phyloP scores from a whole-genome alignment of 106 monocot species.

The Dioscorea alata region DNA sequence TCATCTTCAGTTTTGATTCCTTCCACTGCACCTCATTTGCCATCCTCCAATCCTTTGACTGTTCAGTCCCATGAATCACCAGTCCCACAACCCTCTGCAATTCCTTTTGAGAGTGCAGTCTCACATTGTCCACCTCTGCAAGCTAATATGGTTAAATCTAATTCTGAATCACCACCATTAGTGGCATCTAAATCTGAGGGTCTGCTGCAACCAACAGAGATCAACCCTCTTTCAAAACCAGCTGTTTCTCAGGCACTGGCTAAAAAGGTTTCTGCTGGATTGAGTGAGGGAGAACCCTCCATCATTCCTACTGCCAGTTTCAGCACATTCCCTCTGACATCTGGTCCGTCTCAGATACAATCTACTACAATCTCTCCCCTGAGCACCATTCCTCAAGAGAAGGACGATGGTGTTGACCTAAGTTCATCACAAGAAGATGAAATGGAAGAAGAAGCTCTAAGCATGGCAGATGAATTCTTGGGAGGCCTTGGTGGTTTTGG shows the following conservation, averaged over 20 bases:
- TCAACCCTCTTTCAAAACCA: conserved; percentile 12
- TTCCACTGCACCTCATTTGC: conserved; percentile 14
- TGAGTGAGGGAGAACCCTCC: neutral
- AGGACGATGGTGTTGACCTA: conserved; percentile 23
- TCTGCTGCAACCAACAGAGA: conserved; percentile 7
- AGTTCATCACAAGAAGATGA: conserved; percentile 66
- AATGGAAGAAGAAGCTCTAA: conserved; percentile 94
- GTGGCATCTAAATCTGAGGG: neutral
- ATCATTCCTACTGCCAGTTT: conserved; percentile 5
- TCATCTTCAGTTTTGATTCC: conserved; percentile 9
- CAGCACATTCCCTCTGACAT: conserved; percentile 3
- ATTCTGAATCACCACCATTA: conserved; percentile 6
- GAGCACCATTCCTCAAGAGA: conserved; percentile 13
- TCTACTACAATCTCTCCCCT: conserved; percentile 1
- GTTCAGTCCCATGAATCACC: conserved; percentile 6
- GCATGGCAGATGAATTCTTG: conserved; percentile 25
- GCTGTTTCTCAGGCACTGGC: conserved; percentile 12
- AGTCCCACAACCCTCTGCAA: neutral
- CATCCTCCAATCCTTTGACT: neutral
- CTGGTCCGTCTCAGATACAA: conserved; percentile 3
- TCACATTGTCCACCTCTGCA: conserved; percentile 5
- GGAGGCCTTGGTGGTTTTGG: conserved; percentile 60
- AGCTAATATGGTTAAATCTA: conserved; percentile 1
- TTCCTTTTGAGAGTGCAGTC: conserved; percentile 4
- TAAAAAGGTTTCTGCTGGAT: conserved; percentile 2